Evolutionary conservation across 768 basidiomycete species (phyloP), one percentile per base, ranked within the genome.

Genomic region (Amanita molliuscula): DNA sequence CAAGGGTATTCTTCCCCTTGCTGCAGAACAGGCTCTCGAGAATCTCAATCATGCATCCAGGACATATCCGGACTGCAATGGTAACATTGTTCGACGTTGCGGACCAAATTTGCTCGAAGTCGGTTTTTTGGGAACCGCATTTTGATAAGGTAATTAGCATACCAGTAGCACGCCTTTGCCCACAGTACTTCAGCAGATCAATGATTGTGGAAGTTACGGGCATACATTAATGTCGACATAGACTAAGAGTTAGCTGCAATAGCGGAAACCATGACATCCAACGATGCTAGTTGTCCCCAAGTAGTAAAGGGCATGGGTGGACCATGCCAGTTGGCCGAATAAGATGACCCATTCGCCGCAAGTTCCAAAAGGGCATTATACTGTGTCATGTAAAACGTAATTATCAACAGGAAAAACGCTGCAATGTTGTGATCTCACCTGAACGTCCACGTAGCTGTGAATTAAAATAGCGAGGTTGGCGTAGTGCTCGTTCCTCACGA

Each of bases 281-380:
- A 59, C 5, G 73, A 68, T 25, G 73, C 71, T 25, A 75, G 62
- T 56, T 77, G 73, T 3, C 74, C 74, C 75, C 74, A 77, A 6
- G 67, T 63, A 1, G 73, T 75, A 55, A 72, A 77, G 0, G 37
- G 55, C 45, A 69, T 63, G 5, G 73, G 65, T 2, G 75, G 75
- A 2, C 74, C 75, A 40, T 64, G 64, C 74, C 75, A 76, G 26
- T 56, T 59, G n/a, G 73, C 62, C 10, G 73, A 73, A 55, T 77
- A 76, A 9, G 66, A 63, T 25, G 49, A 67, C 9, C 70, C 69
- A 29, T 62, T 73, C 13, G 66, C 68, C 5, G 74, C 74, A 15
- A 75, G 63, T 28, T 75, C 74, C 21, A 77, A 63, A 20, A 77
- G 63, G 16, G 74, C 74, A 52, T 75, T 77, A 53, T 73, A 73